Conservation (phyloP, 345 rosid genomes). For the Gossypium herbaceum region DNA sequence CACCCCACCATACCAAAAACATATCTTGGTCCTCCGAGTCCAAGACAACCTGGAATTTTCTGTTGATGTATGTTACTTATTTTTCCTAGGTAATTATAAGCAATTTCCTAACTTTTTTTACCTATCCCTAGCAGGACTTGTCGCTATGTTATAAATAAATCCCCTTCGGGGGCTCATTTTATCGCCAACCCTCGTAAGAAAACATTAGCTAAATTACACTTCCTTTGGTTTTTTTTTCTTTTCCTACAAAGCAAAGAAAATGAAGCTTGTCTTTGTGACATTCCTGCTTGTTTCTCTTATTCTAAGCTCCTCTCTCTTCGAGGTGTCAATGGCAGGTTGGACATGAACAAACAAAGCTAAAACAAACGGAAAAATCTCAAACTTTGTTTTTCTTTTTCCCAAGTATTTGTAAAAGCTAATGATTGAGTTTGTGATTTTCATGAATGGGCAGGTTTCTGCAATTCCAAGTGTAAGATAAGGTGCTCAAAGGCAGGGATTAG, state of each 20-base stretch:
- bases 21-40: neutral
- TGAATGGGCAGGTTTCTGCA: conserved; percentile 33
- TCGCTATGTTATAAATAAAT: conserved; percentile 25
- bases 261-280: conserved; percentile 29
- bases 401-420: neutral
- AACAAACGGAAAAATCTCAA: neutral
- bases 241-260: conserved; percentile 13
- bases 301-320: conserved; percentile 41
- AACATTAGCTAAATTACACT: neutral
- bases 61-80: neutral
- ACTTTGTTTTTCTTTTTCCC: neutral
- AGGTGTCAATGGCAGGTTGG: conserved; percentile 48
- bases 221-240: neutral
- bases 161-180: neutral
- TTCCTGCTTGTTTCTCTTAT: conserved; percentile 37
- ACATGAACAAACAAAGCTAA: neutral
- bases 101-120: neutral
- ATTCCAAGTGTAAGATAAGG: conserved; percentile 54
- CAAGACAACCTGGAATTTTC: conserved; percentile 26
- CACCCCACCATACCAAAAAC: neutral
- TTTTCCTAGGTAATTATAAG: neutral
- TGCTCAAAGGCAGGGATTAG: conserved; percentile 65
- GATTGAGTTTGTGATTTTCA: neutral
- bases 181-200: neutral
- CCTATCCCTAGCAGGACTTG: neutral